Base-by-base conservation (phyloP, 2,329 filamentous ascomycete species). In the Neofusicoccum laricinum region DNA sequence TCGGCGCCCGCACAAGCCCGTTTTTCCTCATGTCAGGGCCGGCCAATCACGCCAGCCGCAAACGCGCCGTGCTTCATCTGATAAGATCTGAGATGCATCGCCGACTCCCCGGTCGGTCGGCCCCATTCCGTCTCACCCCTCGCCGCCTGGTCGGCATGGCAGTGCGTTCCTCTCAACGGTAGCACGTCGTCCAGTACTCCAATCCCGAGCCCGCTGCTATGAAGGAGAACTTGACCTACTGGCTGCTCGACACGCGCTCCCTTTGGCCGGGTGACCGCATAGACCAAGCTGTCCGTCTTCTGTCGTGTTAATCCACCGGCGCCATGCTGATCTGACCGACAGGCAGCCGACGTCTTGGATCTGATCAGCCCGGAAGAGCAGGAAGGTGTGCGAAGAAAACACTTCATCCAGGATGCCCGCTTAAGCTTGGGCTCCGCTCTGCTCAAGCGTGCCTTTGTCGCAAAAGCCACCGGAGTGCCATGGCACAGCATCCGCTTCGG, bases 351-450 rank as follows among this genome's bases (percentile, higher is more conserved):
- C 66, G 78, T 76, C 11, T 73, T 84, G 64, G 48, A 69, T 1
- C 70, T 82, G 17, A 71, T 84, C 66, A 78, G 75, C 46, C 69
- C 77, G 1, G 77, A 84, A 10, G 89, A 92, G 73, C 85, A 84
- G 66, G 74, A 82, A 59, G 76, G 78, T 14, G 84, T 88, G 36
- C 81, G 88, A 8, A 81, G 81, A 64, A 91, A 86, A 78, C 85
- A 86, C 78, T 86, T 88, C 74, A 79, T 89, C 69, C 81, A 85
- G 72, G 91, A 93, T 77, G 90, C 90, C 61, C 90, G 90, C 73
- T 89, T 93, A 84, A 85, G 85, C 55, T 82, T 94, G 46, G 89
- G 79, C 25, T 93, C 90, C 17, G 85, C 88, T 48, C 83, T 94
- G 57, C 81, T 93, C 66, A 94, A 94, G 79, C 88, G 89, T 63